Base-by-base conservation (phyloP, 176 grass and related monocot genomes). In the Hordeum marinum region DNA sequence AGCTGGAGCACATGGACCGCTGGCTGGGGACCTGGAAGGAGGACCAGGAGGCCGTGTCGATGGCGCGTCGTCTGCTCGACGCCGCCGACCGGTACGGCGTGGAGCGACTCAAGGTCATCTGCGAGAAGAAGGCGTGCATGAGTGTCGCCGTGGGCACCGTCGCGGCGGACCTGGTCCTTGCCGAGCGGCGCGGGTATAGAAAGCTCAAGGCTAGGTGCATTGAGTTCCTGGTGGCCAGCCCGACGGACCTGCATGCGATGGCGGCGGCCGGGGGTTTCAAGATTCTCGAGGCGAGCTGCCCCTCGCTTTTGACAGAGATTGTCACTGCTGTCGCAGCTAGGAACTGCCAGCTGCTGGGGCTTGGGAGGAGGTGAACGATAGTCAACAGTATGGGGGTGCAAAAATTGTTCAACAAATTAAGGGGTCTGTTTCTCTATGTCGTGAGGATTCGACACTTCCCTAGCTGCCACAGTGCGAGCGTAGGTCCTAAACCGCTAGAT, bases 131-230 rank as follows among this genome's bases (percentile, higher is more conserved):
- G 87, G 64, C 89, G 4, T 48, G 46, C 26, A 20, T 39, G 1
- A 75, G 67, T 59, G 69, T 90, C 32, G 18, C 23, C 4, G 60
- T 85, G 10, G 85, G 80, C 5, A 94, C 72, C 0, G 82, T 75
- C 20, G 83, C 85, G 20, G 62, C 86, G 4, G 73, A 75, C 5
- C 24, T 94, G 39, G 84, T 73, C 20, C 37, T 91, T 8, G 92
- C 87, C 0, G 86, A 89, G 71, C 75, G 63, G 25, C 84, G 85
- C 58, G 27, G 43, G 13, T 91, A 87, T 58, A 41, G 55, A n/a
- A 35, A 80, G 11, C 92, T 94, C 35, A 94, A 87, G 78, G 27
- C 72, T 17, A 76, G 36, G 61, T 94, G 92, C 11, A 76, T 90
- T 8, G 78, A 88, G 13, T 88, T 91, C 42, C 54, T 91, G 24